These are phyloP conservation scores for Endoconidiophora laricicola DNA, from an alignment of 2,329 filamentous ascomycete species.

Conservation along the genomic window DNA sequence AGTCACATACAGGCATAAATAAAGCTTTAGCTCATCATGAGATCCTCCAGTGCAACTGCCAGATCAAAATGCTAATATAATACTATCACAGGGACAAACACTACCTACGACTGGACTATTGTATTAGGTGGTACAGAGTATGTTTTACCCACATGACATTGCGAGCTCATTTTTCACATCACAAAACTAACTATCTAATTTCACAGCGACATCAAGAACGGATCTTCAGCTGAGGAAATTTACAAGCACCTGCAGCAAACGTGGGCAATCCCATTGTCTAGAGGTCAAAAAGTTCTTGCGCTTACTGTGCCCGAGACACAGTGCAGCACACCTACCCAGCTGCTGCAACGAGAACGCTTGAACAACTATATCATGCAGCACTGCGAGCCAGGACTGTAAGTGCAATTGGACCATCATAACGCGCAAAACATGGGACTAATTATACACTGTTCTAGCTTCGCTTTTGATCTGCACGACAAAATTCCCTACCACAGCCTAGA, in stretches of 20 bases:
- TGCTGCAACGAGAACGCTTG: conserved; percentile 25
- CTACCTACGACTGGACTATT: conserved; percentile 41
- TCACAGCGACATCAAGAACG: conserved; percentile 33
- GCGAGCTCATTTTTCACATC: too few species aligned
- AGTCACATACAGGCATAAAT: too few species aligned
- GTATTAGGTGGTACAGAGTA: conserved; percentile 49
- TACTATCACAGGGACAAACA: conserved; percentile 13
- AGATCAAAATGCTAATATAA: neutral
- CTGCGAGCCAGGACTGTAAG: conserved; percentile 33
- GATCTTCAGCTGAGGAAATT: conserved; percentile 24
- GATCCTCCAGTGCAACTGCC: neutral
- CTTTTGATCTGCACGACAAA: conserved; percentile 37
- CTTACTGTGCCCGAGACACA: conserved; percentile 43
- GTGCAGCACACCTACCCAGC: conserved; percentile 17
- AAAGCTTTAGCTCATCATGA: too few species aligned
- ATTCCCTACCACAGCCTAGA: conserved; percentile 37
- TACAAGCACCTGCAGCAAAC: conserved; percentile 30
- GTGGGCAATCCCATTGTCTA: conserved; percentile 33
- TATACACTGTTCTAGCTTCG: conserved; percentile 25
- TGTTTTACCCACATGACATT: conserved; percentile 12
- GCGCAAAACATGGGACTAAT: neutral
- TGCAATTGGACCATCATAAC: neutral
- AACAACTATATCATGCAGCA: conserved; percentile 37
- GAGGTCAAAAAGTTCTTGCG: conserved; percentile 40
- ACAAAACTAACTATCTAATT: neutral